Base-by-base conservation (phyloP, 768 basidiomycete genomes). In the Naganishia vaughanmartiniae region DNA sequence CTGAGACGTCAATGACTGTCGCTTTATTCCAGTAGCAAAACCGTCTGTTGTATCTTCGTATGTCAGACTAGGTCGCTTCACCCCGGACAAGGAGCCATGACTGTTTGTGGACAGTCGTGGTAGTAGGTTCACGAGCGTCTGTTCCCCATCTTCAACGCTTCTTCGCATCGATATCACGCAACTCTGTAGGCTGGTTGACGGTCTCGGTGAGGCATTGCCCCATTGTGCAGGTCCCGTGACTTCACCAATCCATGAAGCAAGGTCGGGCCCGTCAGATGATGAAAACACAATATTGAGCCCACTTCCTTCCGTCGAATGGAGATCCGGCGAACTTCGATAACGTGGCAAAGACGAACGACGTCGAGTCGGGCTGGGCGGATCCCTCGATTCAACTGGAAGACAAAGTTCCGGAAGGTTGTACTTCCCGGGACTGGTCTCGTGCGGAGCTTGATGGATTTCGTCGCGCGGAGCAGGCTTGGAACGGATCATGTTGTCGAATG, bases 321-420 rank as follows among this genome's bases (percentile, higher is more conserved):
- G 54, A 54, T 68, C 54, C 2, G 42, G 53, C 67, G 54, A 66
- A 21, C 65, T 54, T 54, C 65, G 46, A 42, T 63, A 66, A 0
- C 65, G 65, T 0, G 31, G 33, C 65, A 54, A 17, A 3, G 65
- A 28, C 28, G 65, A 48, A 12, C 67, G 53, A 15, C 55, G 67
- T 7, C 55, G 67, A 21, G 53, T 68, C 14, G 67, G 54, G 54
- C 42, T 55, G 36, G 54, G 54, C 54, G 54, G 67, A 30, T 46
- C 53, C 6, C 21, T 34, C 7, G 33, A 28, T n/a, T 36, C n/a
- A 45, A 28, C 48, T 15, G 10, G 26, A 26, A n/a, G 31, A 21
- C 42, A 54, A 11, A 31, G 54, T 14, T 68, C 36, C 39, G 12
- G 46, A 10, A 12, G 5, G 21, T 53, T 5, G 30, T 26, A n/a